A percentile compares a stretch with the other conserved stretches of the same genome.
These are phyloP conservation scores for Protomyces pachydermus DNA, from an alignment of 1,139 yeast species.

Conservation along the genomic window DNA sequence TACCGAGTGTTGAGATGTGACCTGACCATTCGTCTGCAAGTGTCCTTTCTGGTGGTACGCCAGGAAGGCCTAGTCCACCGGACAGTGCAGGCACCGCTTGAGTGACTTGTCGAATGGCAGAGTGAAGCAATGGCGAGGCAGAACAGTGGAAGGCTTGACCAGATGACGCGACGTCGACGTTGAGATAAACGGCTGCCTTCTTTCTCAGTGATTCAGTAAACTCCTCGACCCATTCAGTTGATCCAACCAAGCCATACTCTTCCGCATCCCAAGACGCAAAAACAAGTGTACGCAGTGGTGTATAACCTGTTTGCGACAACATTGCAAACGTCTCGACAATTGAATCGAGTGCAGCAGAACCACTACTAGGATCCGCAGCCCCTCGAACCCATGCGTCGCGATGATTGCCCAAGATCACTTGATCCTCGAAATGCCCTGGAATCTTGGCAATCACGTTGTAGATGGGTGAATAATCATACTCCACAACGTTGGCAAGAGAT, in stretches of 20 bases:
- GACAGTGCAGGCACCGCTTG: conserved; percentile 44
- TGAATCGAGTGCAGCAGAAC: conserved; percentile 57
- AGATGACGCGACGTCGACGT: conserved; percentile 56
- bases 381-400: conserved; percentile 72
- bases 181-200: conserved; percentile 56
- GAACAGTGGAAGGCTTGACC: conserved; percentile 48
- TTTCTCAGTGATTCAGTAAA: conserved; percentile 44
- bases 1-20: conserved; percentile 49
- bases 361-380: conserved; percentile 68
- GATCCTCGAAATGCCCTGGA: conserved; percentile 53
- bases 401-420: conserved; percentile 61
- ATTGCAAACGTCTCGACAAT: conserved; percentile 53
- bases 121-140: conserved; percentile 53
- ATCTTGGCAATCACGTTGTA: conserved; percentile 56
- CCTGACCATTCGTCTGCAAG: conserved; percentile 55
- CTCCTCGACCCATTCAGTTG: conserved; percentile 66
- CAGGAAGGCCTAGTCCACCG: conserved; percentile 41
- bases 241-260: conserved; percentile 62
- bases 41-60: conserved; percentile 37
- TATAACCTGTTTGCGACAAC: conserved; percentile 53
- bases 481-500: conserved; percentile 39
- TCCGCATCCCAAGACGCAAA: conserved; percentile 74
- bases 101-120: conserved; percentile 38
- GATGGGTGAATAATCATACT: conserved; percentile 35
- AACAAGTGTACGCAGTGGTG: conserved; percentile 55